Base-by-base conservation (phyloP, 164 flowering plant species). In the Berberis thunbergii region DNA sequence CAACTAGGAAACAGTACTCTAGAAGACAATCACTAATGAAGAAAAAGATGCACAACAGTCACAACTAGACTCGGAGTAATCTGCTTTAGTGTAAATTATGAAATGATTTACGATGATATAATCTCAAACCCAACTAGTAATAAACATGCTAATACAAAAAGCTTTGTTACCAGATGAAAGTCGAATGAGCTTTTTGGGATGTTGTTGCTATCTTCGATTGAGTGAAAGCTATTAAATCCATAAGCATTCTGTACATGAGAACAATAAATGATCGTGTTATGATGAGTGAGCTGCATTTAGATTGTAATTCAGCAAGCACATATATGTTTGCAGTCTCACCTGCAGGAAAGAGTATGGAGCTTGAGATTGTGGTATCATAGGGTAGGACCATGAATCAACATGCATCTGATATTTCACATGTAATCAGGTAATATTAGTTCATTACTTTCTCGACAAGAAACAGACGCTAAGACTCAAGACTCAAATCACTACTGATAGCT, bases 361-460 rank as follows among this genome's bases (percentile, higher is more conserved):
- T 39, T 69, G 79, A 12, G 74, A 64, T 5, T 74, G 73, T 7
- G 82, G 84, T 80, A 78, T 69, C 50, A 84, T 85, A 45, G 90
- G 91, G 67, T 87, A 79, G 41, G 89, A 92, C 96, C 96, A 84
- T 62, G 89, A 81, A 77, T 89, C 90, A 41, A 79, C 89, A 54
- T 80, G 81, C 77, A 81, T 74, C 96, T 88, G 84, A 73, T 73
- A 74, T 62, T 66, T 26, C 12, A 5, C 40, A 45, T 11, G 11
- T 8, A n/a, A 54, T 41, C 9, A 55, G 26, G 26, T 26, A 26
- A 26, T 26, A 26, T 26, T 26, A 26, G 26, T 26, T 26, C 26
- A 26, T 26, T 26, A 26, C 26, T 26, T 26, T 26, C 26, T 26
- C 26, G 26, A 26, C 26, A 26, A 26, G 26, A 26, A 26, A 26